These are phyloP conservation scores for Lippia alba DNA, from an alignment of 305 asterid genomes.

Conservation along the genomic window DNA sequence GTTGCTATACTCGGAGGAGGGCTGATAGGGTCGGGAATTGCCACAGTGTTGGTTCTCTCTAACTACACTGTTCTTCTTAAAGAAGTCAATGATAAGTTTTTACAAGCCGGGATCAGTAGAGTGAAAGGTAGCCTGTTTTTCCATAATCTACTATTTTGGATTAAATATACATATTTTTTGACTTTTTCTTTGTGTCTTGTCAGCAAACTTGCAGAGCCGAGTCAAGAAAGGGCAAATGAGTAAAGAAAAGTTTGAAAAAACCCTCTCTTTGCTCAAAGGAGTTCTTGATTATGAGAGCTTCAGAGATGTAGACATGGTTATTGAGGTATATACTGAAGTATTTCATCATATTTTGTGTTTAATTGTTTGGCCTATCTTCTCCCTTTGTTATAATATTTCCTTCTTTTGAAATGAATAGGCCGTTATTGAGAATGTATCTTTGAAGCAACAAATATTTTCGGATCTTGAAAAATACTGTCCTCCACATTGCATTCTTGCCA, in stretches of 20 bases:
- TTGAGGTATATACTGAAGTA: slow-evolving; percentile 67
- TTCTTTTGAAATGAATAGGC: slow-evolving; percentile 60
- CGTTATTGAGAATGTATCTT: slow-evolving; percentile 84
- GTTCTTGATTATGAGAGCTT: slow-evolving; percentile 87
- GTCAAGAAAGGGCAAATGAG: slow-evolving; percentile 94
- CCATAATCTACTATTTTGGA: slow-evolving; percentile 22
- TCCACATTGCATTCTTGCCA: slow-evolving; percentile 93
- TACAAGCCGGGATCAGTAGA: slow-evolving; percentile 84
- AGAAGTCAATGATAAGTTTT: slow-evolving; percentile 93
- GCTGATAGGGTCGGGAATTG: slow-evolving; percentile 98
- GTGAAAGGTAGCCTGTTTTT: slow-evolving; percentile 68
- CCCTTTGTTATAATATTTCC: slow-evolving; percentile 10
- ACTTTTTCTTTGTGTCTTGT: slow-evolving; percentile 25
- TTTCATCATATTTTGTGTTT: slow-evolving; percentile 7
- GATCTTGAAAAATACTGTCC: slow-evolving; percentile 93
- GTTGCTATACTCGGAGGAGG: slow-evolving; percentile 99
- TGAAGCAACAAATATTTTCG: slow-evolving; percentile 95
- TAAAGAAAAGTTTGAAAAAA: slow-evolving; percentile 76
- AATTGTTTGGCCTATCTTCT: background rate
- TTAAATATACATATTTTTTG: slow-evolving; percentile 7
- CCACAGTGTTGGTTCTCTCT: slow-evolving; percentile 85
- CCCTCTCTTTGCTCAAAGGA: slow-evolving; percentile 80
- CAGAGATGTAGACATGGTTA: slow-evolving; percentile 95
- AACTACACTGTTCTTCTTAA: slow-evolving; percentile 78
- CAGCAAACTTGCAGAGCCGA: slow-evolving; percentile 90